phyloP scores from a whole-genome alignment of 176 grass and related monocot species.

The Bothriochloa decipiens region DNA sequence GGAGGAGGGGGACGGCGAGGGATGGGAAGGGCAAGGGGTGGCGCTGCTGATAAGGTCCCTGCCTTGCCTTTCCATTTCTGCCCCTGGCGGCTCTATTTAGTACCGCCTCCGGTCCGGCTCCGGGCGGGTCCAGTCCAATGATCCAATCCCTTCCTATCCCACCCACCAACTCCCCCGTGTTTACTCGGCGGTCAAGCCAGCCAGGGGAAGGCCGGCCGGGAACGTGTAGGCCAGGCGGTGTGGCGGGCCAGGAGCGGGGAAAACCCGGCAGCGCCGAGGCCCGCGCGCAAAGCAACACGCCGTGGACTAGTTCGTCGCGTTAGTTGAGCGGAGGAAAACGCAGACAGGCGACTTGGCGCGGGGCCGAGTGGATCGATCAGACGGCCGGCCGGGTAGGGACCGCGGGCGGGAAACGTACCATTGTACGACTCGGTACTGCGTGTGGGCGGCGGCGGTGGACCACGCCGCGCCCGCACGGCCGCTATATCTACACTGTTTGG shows the following conservation, averaged over 20 bases:
- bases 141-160: constrained; percentile 3
- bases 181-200: constrained; percentile 19
- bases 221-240: constrained; percentile 19
- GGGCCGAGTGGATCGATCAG: background rate
- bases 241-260: constrained; percentile 4
- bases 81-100: background rate
- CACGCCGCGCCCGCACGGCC: background rate
- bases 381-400: background rate
- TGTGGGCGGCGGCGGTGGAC: background rate
- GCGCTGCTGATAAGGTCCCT: constrained; percentile 55
- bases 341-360: too few species aligned
- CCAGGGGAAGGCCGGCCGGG: background rate
- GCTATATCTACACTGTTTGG: too few species aligned
- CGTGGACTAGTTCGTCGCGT: constrained; percentile 51
- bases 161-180: constrained; percentile 58
- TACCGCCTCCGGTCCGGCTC: background rate
- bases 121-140: constrained; percentile 13
- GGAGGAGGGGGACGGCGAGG: constrained; percentile 38
- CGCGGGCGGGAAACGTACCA: background rate
- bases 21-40: constrained; percentile 38
- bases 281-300: constrained; percentile 23
- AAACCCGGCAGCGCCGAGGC: too few species aligned
- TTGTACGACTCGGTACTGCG: background rate
- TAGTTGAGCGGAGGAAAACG: constrained; percentile 9
- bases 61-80: background rate